phyloP scores from a whole-genome alignment of 495 filamentous ascomycete genomes.

The Clavariopsis aquatica region DNA sequence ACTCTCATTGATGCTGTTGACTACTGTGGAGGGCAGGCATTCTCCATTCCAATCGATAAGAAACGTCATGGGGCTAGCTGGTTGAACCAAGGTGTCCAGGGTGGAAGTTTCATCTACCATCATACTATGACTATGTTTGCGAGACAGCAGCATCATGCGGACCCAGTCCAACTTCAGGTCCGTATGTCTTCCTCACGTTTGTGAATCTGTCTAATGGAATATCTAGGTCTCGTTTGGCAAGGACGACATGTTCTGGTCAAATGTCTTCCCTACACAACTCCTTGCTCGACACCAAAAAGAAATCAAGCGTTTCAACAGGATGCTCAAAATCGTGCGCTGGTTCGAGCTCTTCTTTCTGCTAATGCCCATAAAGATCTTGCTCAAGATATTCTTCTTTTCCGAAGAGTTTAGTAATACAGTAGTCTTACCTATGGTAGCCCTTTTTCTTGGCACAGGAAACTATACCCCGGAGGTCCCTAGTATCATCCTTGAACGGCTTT shows the following conservation, averaged over 20 bases:
- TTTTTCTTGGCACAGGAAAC: slow-evolving; percentile 72
- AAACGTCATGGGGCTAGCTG: slow-evolving; percentile 66
- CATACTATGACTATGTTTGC: slow-evolving; percentile 80
- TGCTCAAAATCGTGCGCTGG: slow-evolving; percentile 69
- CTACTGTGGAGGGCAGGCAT: slow-evolving; percentile 79
- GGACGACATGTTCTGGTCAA: slow-evolving; percentile 75
- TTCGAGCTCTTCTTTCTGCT: slow-evolving; percentile 71
- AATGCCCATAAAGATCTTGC: slow-evolving; percentile 68
- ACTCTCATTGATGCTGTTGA: slow-evolving; percentile 69
- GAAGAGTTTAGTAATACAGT: slow-evolving; percentile 73
- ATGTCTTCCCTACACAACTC: slow-evolving; percentile 72
- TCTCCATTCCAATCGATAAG: slow-evolving; percentile 71
- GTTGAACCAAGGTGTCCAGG: slow-evolving; percentile 86
- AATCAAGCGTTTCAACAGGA: slow-evolving; percentile 63
- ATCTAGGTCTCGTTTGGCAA: slow-evolving; percentile 73
- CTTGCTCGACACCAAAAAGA: slow-evolving; percentile 63
- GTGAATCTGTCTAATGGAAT: not conserved
- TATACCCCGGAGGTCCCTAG: slow-evolving; percentile 75
- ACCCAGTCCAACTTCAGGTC: slow-evolving; percentile 70
- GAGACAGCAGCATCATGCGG: slow-evolving; percentile 64
- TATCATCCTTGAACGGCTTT: slow-evolving; percentile 74
- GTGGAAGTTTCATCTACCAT: slow-evolving; percentile 75
- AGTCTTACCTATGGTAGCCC: slow-evolving; percentile 70
- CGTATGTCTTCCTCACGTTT: not conserved
- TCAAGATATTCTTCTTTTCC: slow-evolving; percentile 71